Evolutionary conservation across 2,329 filamentous ascomycete species (phyloP).

Genomic region (Fusarium sulawesiense): DNA sequence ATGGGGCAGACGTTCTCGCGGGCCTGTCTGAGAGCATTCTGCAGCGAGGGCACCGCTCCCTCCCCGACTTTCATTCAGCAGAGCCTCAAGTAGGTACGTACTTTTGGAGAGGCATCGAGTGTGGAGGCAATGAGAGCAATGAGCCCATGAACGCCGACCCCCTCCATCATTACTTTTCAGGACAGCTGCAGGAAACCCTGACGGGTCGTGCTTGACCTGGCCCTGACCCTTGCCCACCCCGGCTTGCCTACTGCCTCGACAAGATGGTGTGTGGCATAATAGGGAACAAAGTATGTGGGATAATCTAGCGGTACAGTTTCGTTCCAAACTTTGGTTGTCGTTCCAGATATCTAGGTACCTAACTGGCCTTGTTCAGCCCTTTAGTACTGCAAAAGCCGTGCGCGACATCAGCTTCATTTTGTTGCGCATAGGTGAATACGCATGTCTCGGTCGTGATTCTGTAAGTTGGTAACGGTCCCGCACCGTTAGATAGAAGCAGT

Average conservation of each 20-base stretch:
- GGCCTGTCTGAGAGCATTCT: neutral
- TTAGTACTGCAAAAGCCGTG: neutral
- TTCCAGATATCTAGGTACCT: neutral
- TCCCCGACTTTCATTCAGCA: slow-evolving; percentile 20
- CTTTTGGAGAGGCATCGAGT: slow-evolving; percentile 15
- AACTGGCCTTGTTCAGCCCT: neutral
- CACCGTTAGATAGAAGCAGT: neutral
- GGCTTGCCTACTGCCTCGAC: slow-evolving; percentile 7
- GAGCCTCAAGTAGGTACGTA: slow-evolving; percentile 31
- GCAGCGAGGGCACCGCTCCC: slow-evolving; percentile 8
- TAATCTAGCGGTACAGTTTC: neutral
- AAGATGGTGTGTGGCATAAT: slow-evolving; percentile 17
- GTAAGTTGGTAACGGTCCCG: neutral
- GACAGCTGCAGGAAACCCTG: slow-evolving; percentile 21
- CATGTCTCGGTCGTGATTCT: neutral
- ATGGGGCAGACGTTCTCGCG: slow-evolving; percentile 6
- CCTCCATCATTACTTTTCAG: slow-evolving; percentile 21
- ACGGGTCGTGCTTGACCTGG: neutral
- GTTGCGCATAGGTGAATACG: neutral
- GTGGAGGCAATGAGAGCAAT: slow-evolving; percentile 15
- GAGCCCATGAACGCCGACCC: slow-evolving; percentile 6
- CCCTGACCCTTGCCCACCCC: slow-evolving; percentile 4
- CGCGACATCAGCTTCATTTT: neutral
- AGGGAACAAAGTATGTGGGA: neutral
- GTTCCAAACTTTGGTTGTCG: neutral